Conservation (phyloP, 2,329 filamentous ascomycete genomes). For the Cadophora sp. region DNA sequence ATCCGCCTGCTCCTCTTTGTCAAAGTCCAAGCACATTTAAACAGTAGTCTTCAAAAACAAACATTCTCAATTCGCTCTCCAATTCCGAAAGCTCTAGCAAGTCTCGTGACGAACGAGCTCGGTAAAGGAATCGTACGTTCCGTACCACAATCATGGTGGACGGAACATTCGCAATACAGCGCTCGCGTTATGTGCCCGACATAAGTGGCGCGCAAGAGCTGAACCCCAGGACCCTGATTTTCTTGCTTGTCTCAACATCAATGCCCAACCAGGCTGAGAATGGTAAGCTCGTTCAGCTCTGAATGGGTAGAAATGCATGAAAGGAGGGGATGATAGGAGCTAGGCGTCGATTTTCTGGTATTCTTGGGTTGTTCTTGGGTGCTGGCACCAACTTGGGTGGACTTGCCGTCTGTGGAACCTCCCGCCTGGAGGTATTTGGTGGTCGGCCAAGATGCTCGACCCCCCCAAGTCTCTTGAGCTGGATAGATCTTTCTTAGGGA, state of each 20-base stretch:
- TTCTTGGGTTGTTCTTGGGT: background rate
- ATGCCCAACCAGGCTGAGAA: background rate
- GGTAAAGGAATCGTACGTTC: background rate
- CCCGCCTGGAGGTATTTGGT: background rate
- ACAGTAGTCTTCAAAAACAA: too few species aligned
- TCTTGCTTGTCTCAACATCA: conserved; percentile 2
- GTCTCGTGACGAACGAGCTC: background rate
- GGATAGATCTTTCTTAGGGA: background rate
- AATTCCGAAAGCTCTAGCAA: background rate
- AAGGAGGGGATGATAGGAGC: background rate
- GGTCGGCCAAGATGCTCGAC: background rate
- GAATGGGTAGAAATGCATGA: background rate
- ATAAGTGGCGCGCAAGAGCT: conserved; percentile 1
- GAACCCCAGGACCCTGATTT: background rate
- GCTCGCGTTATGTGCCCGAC: background rate
- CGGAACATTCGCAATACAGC: background rate
- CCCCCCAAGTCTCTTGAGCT: background rate
- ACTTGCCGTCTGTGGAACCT: background rate
- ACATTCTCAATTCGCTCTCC: too few species aligned
- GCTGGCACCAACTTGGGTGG: background rate
- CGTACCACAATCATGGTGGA: background rate
- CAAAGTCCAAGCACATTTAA: too few species aligned
- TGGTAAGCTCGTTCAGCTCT: background rate
- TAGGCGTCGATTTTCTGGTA: background rate
- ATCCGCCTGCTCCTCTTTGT: too few species aligned